Evolutionary conservation across 202 grass and related monocot species (phyloP).

Genomic region (Carex arenaria): DNA sequence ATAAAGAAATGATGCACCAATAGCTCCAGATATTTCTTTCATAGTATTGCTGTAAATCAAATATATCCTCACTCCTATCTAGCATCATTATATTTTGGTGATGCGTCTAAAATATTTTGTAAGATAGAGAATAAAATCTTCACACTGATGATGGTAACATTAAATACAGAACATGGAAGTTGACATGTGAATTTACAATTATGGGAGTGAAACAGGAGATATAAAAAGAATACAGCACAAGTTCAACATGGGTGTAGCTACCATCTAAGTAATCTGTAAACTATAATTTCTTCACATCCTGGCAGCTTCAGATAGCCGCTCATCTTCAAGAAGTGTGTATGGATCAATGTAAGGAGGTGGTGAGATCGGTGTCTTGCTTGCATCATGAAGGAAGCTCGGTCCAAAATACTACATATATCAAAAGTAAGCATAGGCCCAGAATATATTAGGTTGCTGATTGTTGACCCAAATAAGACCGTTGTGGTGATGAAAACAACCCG

Average conservation of each 20-base stretch:
- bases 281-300: conserved; percentile 35
- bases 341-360: conserved; percentile 66
- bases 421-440: background rate
- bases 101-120: background rate
- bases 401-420: conserved; percentile 60
- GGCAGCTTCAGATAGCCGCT: conserved; percentile 45
- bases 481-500: background rate
- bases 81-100: background rate
- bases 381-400: conserved; percentile 72
- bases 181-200: conserved; percentile 14
- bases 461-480: background rate
- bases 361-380: conserved; percentile 38
- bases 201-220: background rate
- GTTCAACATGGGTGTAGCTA: conserved; percentile 12
- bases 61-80: background rate
- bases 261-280: conserved; percentile 6
- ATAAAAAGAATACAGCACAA: conserved; percentile 8
- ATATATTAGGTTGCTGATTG: background rate
- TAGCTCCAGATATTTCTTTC: background rate
- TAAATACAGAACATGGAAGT: conserved; percentile 12
- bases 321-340: conserved; percentile 73
- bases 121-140: background rate
- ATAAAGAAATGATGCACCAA: background rate
- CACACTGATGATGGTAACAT: background rate
- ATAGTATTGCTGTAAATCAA: background rate